Evolutionary conservation across 768 basidiomycete genomes (phyloP).

Genomic region (Gautieria morchelliformis): DNA sequence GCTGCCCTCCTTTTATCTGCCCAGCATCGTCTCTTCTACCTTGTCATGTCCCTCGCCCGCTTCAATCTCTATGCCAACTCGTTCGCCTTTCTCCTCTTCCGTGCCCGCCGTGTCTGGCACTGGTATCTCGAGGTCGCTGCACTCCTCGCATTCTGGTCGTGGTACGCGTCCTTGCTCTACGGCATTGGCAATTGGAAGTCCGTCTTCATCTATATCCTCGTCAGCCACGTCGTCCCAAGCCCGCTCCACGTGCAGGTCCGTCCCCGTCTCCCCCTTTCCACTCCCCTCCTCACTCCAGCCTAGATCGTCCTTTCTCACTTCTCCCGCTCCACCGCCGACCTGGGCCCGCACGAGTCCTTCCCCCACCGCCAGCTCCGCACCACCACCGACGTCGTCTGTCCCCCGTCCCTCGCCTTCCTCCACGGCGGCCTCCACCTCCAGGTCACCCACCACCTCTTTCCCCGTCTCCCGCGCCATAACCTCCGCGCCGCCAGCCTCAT

Average conservation of each 20-base stretch:
- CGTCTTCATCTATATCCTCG: conserved; percentile 63
- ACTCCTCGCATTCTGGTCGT: conserved; percentile 78
- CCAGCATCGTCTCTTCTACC: conserved; percentile 90
- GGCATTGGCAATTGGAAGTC: conserved; percentile 65
- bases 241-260: conserved; percentile 91
- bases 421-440: conserved; percentile 98
- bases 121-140: conserved; percentile 70
- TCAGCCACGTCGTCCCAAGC: conserved; percentile 79
- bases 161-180: conserved; percentile 67
- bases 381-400: conserved; percentile 93
- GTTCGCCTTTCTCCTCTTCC: conserved; percentile 65
- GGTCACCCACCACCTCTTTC: conserved; percentile 95
- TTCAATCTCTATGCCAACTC: conserved; percentile 93
- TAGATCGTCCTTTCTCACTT: conserved; percentile 97
- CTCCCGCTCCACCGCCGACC: conserved; percentile 85
- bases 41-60: conserved; percentile 81
- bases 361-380: conserved; percentile 90
- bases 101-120: conserved; percentile 62
- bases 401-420: conserved; percentile 71
- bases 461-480: conserved; percentile 90
- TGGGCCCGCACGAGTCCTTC: conserved; percentile 88
- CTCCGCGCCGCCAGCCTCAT: conserved; percentile 70
- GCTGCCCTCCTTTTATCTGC: conserved; percentile 55
- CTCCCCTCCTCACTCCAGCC: not conserved
- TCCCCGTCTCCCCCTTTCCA: not conserved